Evolutionary conservation across 73 alveolate species (phyloP), one percentile per base, ranked within the genome.

Genomic region (Urostyla sp.): DNA sequence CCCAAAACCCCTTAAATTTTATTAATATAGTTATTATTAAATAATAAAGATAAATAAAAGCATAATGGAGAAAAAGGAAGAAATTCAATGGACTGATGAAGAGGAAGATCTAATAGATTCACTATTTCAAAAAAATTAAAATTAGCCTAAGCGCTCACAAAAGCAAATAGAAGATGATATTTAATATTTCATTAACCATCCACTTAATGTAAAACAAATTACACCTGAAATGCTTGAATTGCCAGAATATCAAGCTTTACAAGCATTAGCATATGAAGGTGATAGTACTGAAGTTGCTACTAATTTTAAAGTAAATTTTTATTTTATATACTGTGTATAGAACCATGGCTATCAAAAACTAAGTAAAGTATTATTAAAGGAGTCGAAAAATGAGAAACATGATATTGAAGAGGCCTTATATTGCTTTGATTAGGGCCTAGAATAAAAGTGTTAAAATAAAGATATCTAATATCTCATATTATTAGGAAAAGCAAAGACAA

Each of bases 221-320:
- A 60, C 80, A 7, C 73, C 69, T 8, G 75, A 58, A 28, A 45
- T 48, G 80, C 38, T 84, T 26, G 84, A 84, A 4, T 53, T 31
- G 20, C 83, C 78, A 1, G 88, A 74, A 27, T 84, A 72, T 63
- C 79, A 84, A 38, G 92, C 88, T 1, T 67, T 92, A 13, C 90
- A 88, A 73, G 82, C 94, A 28, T 38, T 92, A 15, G 92, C 86
- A 44, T 89, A 87, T 80, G 98, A 92, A 27, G 98, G 98, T 26
- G 51, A 86, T 20, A 85, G 93, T 0, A 90, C 72, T 57, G 92
- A 92, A 72, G 81, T 89, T 53, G 94, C 95, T 40, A 45, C 57
- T 24, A 84, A 60, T 50, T 84, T 84, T 44, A 34, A 53, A 16
- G 87, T 75, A 75, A 4, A 0, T 24, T 15, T 0, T 5, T 2